phyloP scores from a whole-genome alignment of 805 yeast species.

The Maudiozyma bulderi region DNA sequence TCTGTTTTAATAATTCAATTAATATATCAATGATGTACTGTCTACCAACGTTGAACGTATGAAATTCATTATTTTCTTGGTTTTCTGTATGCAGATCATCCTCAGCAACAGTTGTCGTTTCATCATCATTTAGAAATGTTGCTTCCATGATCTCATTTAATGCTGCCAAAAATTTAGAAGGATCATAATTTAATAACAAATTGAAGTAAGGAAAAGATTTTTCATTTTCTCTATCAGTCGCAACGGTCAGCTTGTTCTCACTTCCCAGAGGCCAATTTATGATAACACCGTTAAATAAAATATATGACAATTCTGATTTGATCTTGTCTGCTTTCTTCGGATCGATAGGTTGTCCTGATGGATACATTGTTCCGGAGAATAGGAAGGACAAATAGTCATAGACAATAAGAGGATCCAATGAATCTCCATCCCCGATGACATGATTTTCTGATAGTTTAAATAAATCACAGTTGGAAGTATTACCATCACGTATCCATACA shows the following conservation, averaged over 20 bases:
- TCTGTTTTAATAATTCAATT: slow-evolving; percentile 42
- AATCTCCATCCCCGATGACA: not conserved
- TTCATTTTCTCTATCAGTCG: slow-evolving; percentile 28
- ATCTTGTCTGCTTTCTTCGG: slow-evolving; percentile 27
- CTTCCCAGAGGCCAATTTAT: slow-evolving; percentile 38
- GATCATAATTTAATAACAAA: slow-evolving; percentile 43
- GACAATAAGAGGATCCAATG: slow-evolving; percentile 17
- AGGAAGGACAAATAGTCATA: slow-evolving; percentile 59
- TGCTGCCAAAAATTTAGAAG: slow-evolving; percentile 52
- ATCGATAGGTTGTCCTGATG: slow-evolving; percentile 47
- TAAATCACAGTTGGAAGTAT: slow-evolving; percentile 2
- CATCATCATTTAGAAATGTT: slow-evolving; percentile 54
- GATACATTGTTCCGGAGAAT: slow-evolving; percentile 73
- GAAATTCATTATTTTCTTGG: slow-evolving; percentile 18
- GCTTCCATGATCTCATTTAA: slow-evolving; percentile 83
- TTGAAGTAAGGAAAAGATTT: slow-evolving; percentile 65
- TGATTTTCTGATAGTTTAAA: not conserved
- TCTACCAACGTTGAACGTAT: slow-evolving; percentile 38
- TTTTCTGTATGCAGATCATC: slow-evolving; percentile 4
- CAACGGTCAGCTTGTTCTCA: slow-evolving; percentile 28
- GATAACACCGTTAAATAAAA: slow-evolving; percentile 50
- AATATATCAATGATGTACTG: slow-evolving; percentile 73
- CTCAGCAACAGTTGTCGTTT: not conserved
- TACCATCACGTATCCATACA: slow-evolving; percentile 7
- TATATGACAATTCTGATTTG: slow-evolving; percentile 43